Base-by-base conservation (phyloP, 2,329 filamentous ascomycete genomes). In the Pseudogymnoascus sp. region DNA sequence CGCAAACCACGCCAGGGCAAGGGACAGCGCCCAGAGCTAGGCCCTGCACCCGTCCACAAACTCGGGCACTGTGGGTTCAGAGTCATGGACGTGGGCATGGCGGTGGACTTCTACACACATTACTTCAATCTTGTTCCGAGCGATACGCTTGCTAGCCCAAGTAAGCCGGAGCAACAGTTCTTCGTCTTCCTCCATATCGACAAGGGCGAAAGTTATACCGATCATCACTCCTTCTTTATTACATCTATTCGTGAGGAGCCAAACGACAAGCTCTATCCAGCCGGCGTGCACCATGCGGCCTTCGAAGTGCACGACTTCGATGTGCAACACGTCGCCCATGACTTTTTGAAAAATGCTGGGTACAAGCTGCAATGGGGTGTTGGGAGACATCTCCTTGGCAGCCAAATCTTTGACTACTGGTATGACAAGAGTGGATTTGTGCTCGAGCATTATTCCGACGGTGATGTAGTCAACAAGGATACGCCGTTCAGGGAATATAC, bases 221-320 rank as follows among this genome's bases (percentile, higher is more conserved):
- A 84, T 67, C 82, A 84, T 65, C 82, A 84, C 64, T 76, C 74
- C 4, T 79, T 84, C 62, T 84, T 83, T 73, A 73, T 83, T 12
- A 23, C 52, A 12, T 45, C 33, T 35, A 35, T 35, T 21, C 18
- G 23, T 21, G 66, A 70, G 64, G 16, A 66, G 67, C 0, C 69
- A 69, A n/a, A 55, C 64, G 0, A 68, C 66, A 31, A 65, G 69
- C 0, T 79, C 33, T 35, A 35, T 35, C 33, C 33, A 35, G 33
- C 33, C 33, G 33, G 33, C 65, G 78, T 82, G 0, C 80, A 82
- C 61, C 81, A 83, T 67, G 75, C 74, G 38, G 74, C 71, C 0
- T 83, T 81, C 59, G 81, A 83, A 62, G 79, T 81, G 0, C 77
- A 81, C 52, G 79, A 83, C 64, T 80, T 80, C 59, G 81, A 83